Evolutionary conservation across 192 early-diverging fungal species (phyloP).

Genomic region (Pilaira anomala): DNA sequence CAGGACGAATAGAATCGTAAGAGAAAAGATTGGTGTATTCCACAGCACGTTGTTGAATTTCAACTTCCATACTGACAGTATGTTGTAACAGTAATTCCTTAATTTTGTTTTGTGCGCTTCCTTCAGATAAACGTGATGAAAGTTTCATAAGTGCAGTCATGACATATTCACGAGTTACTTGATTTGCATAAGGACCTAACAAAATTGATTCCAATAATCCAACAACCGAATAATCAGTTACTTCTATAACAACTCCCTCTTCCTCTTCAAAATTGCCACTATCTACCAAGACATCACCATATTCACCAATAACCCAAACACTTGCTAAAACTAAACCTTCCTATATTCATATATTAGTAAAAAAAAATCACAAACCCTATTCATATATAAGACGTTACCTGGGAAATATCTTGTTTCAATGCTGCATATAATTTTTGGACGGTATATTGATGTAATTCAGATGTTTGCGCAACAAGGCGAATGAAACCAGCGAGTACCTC

Average conservation of each 20-base stretch:
- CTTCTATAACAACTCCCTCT: slow-evolving; percentile 57
- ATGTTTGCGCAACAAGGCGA: slow-evolving; percentile 77
- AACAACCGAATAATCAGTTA: slow-evolving; percentile 73
- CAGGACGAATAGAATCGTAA: slow-evolving; percentile 66
- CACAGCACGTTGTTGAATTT: slow-evolving; percentile 92
- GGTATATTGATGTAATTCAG: slow-evolving; percentile 84
- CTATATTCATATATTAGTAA: slow-evolving; percentile 46
- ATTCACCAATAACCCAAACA: slow-evolving; percentile 96
- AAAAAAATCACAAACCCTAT: neutral
- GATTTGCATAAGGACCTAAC: slow-evolving; percentile 76
- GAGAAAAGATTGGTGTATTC: slow-evolving; percentile 85
- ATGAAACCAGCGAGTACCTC: slow-evolving; percentile 85
- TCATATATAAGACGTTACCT: slow-evolving; percentile 24
- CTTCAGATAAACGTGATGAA: slow-evolving; percentile 70
- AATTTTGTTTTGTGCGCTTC: slow-evolving; percentile 46
- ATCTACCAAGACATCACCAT: slow-evolving; percentile 84
- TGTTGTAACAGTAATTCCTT: slow-evolving; percentile 59
- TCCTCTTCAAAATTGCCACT: slow-evolving; percentile 63
- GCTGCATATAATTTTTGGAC: slow-evolving; percentile 86
- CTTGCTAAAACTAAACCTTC: slow-evolving; percentile 87
- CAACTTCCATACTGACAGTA: slow-evolving; percentile 74
- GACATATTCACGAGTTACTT: slow-evolving; percentile 75
- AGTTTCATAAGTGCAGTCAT: slow-evolving; percentile 89
- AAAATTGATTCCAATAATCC: slow-evolving; percentile 73
- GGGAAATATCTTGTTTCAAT: slow-evolving; percentile 72